Base-by-base conservation (phyloP, 441 rosid genomes). In the Corymbia calophylla region DNA sequence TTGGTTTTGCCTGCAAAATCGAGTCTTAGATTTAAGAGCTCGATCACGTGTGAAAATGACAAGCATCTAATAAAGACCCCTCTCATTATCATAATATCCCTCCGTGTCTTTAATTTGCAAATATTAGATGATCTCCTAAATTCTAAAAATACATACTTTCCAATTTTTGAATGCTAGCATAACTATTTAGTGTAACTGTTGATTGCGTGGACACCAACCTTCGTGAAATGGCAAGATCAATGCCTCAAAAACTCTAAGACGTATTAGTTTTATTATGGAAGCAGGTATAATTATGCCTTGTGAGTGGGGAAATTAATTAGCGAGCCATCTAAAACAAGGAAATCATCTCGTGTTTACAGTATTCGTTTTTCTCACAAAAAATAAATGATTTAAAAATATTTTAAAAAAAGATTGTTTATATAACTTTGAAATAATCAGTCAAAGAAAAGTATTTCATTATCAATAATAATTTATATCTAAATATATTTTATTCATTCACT, bases 181-280 rank as follows among this genome's bases (percentile, higher is more conserved):
- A 39, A 16, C 12, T 31, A 31, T 31, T 66, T 8, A 31, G 77
- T 9, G 6, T 31, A 66, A 31, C 19, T 31, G 5, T 66, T 10
- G 5, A 66, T 66, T 8, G 44, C 16, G 2, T 66, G 11, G 17
- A 8, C 44, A 31, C 35, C 39, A 31, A 31, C 11, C 39, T 66
- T 17, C 23, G 1, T 16, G 39, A 17, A 66, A 66, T 0, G 23
- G 0, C 39, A 66, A 0, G 12, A 0, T 1, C 6, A 1, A 66
- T 66, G 77, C 2, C 39, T 11, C 11, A 5, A 66, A 8, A 66
- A 66, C 44, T 16, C 23, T n/a, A 1, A 66, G 23, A 31, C 31
- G 32, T n/a, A 14, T 18, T 64, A 64, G 14, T 66, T 5, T 66
- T 10, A 2, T 31, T 11, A 66, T 66, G 32, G 39, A 31, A 31